Conservation (phyloP, 306 rosid genomes). For the Hylodesmum podocarpum region DNA sequence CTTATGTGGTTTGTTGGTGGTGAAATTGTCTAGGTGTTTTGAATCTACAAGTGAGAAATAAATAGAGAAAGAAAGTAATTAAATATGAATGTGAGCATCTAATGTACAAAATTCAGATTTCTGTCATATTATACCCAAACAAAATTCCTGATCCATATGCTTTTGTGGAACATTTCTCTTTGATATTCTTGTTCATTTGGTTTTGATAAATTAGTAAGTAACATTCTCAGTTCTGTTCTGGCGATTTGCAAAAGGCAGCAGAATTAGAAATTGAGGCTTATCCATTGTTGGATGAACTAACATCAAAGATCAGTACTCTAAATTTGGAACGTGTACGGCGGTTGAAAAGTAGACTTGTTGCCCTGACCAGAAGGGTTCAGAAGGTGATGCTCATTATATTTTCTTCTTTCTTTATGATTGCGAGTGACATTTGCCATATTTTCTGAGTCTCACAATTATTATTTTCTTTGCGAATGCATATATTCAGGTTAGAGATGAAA, state of each 20-base stretch:
- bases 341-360: slow-evolving; percentile 95
- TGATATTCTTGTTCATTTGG: slow-evolving; percentile 24
- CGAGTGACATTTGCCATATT: slow-evolving; percentile 16
- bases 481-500: slow-evolving; percentile 94
- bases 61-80: not conserved
- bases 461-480: slow-evolving; percentile 31
- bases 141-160: not conserved
- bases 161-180: slow-evolving; percentile 3
- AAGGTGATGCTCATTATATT: slow-evolving; percentile 55
- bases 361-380: slow-evolving; percentile 97
- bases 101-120: slow-evolving; percentile 25
- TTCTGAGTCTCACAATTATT: not conserved
- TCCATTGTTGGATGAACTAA: slow-evolving; percentile 88
- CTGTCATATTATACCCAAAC: not conserved
- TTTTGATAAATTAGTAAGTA: slow-evolving; percentile 25
- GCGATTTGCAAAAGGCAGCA: slow-evolving; percentile 67
- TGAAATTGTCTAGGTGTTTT: not conserved
- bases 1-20: slow-evolving; percentile 24
- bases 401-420: slow-evolving; percentile 28
- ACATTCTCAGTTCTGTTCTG: slow-evolving; percentile 33
- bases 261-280: slow-evolving; percentile 97
- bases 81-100: not conserved
- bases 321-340: slow-evolving; percentile 99
- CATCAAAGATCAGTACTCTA: slow-evolving; percentile 95
- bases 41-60: not conserved